Evolutionary conservation across 495 filamentous ascomycete species (phyloP), one percentile per base, ranked within the genome.

Genomic region (Hypoxylon intermedium): DNA sequence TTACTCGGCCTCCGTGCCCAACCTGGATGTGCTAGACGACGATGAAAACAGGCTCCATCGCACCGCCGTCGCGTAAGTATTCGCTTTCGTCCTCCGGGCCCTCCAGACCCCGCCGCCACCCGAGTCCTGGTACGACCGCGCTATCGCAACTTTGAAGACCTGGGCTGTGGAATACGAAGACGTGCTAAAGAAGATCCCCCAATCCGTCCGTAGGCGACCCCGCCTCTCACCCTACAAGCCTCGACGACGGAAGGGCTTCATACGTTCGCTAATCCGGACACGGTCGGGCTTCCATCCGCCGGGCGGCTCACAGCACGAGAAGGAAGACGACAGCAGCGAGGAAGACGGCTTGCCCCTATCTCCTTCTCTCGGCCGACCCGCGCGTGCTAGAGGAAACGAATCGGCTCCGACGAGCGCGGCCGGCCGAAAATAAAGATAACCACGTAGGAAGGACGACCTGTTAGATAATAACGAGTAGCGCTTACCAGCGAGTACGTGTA

Each of bases 31-130:
- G 19, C 43, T 57, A 2, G 33, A 49, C 2, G 52, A 70, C 30
- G 59, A 55, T 18, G 42, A 55, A n/a, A 42, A 52, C 45, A 60
- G 70, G 45, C 65, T 81, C 49, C 65, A 75, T 63, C 72, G 67
- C 33, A 83, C 77, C 0, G 75, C 77, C 6, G 68, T 77, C 20
- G 74, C 75, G 6, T 73, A 80, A 60, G 73, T 81, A 41, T 75
- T 82, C 58, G 74, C 74, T 34, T 82, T 83, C 55, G 73, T 69
- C 45, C 62, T 83, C 49, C 70, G 77, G 58, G 74, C 72, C 31
- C 74, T 81, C 38, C 57, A 63, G 44, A 58, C 68, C 19, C 43
- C 46, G 30, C 59, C 68, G 60, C 77, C 73, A 5, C 53, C 72
- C 20, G 38, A 70, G 60, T 65, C 71, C 31, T 82, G 73, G 79